Evolutionary conservation across 202 grass and related monocot genomes (phyloP), one percentile per base, ranked within the genome.

Genomic region (Setaria italica): DNA sequence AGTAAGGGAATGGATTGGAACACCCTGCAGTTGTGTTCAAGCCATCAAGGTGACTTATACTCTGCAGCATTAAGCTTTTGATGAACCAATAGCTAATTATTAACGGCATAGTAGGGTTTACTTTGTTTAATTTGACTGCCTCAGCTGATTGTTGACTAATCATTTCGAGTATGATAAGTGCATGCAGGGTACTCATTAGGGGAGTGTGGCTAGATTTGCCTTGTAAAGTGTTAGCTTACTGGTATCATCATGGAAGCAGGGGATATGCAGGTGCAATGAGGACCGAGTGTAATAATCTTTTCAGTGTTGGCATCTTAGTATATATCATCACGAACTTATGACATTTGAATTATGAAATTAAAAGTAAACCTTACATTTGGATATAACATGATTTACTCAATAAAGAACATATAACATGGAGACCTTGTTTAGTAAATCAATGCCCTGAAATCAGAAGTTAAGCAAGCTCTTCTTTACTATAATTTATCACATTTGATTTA

Each of bases 121-220:
- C 50, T 60, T 74, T 84, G 30, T 73, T 80, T 79, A 41, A 41
- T 41, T 46, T 10, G 55, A 54, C 51, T 10, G 71, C 6, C 35
- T 50, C 32, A 62, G 32, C 78, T 72, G 71, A 48, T 54, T 83
- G 11, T 19, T 83, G 55, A 49, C 37, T 84, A 71, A 72, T 43
- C 34, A 83, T 82, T 87, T 64, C 11, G 7, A 53, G 65, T 72
- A 83, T 83, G 80, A 55, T 78, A 56, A 62, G 55, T 83, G 45
- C 65, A 72, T 88, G 73, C 16, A 78, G 45, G 73, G 21, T 72
- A 48, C 11, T 78, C 66, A 78, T 65, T 33, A 64, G 53, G 43
- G 17, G 45, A 73, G 76, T 35, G n/a, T 14, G 33, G 67, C n/a
- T 62, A 10, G 29, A 14, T 17, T 63, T 49, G 2, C 20, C 54